These are phyloP conservation scores for Macroventuria anomochaeta DNA, from an alignment of 2,329 filamentous ascomycete genomes.

Conservation along the genomic window DNA sequence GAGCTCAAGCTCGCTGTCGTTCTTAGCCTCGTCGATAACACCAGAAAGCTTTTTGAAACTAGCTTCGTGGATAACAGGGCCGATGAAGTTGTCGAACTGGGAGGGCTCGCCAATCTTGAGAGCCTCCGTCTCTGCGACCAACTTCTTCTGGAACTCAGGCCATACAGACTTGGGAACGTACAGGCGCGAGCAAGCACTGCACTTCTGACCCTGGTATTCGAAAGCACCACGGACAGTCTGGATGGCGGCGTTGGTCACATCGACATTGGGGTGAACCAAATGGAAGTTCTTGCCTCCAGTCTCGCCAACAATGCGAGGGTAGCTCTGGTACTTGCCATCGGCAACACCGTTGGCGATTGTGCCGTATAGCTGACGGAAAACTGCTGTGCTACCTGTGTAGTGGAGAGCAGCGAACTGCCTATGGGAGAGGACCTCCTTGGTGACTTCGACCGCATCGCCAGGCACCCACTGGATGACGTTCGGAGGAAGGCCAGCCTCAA, in stretches of 20 bases:
- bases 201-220: slow-evolving; percentile 92
- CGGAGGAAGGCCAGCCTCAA: slow-evolving; percentile 87
- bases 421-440: slow-evolving; percentile 76
- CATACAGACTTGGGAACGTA: slow-evolving; percentile 80
- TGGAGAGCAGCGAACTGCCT: slow-evolving; percentile 87
- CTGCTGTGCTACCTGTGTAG: slow-evolving; percentile 90
- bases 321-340: slow-evolving; percentile 80
- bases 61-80: slow-evolving; percentile 82
- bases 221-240: slow-evolving; percentile 88
- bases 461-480: slow-evolving; percentile 94
- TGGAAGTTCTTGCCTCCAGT: slow-evolving; percentile 96
- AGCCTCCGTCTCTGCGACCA: slow-evolving; percentile 71
- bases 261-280: slow-evolving; percentile 77
- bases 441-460: slow-evolving; percentile 84
- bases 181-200: slow-evolving; percentile 79
- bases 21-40: slow-evolving; percentile 81
- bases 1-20: slow-evolving; percentile 73
- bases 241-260: slow-evolving; percentile 77
- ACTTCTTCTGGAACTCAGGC: slow-evolving; percentile 70
- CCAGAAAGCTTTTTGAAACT: slow-evolving; percentile 81
- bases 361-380: slow-evolving; percentile 89
- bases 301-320: slow-evolving; percentile 88
- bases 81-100: slow-evolving; percentile 79
- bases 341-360: slow-evolving; percentile 83
- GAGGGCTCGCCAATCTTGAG: slow-evolving; percentile 75